Percentiles rank a stretch among this genome's conserved stretches.
Conservation (phyloP, 192 early-diverging fungal species). For the Coemansia sp. region DNA sequence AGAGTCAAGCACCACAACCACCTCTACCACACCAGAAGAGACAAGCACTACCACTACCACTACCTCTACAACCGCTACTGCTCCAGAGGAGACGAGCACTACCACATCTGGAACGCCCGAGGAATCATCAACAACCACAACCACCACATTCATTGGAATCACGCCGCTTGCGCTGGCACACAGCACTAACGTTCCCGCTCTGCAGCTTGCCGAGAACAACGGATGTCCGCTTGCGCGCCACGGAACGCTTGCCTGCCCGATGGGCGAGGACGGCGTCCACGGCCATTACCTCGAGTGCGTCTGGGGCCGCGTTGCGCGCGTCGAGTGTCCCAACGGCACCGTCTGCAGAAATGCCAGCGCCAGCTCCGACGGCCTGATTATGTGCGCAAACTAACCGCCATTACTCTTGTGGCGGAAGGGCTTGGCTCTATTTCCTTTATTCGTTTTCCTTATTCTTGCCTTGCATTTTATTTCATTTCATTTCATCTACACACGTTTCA, state of each 20-base stretch:
- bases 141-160: neutral
- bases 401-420: no score
- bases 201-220: neutral
- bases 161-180: neutral
- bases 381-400: neutral
- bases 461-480: no score
- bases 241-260: constrained; percentile 4
- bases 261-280: neutral
- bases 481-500: no score
- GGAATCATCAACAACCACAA: neutral
- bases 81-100: neutral
- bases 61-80: constrained; percentile 1
- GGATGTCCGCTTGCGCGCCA: constrained; percentile 12
- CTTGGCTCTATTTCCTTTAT: no score
- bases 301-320: constrained; percentile 14
- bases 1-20: neutral
- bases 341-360: constrained; percentile 2
- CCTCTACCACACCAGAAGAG: neutral
- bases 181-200: neutral
- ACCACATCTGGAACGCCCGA: neutral
- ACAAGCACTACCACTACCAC: constrained; percentile 15
- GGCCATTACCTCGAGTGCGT: constrained; percentile 19
- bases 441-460: no score
- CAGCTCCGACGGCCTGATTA: neutral
- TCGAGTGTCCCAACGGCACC: constrained; percentile 14